phyloP scores from a whole-genome alignment of 2,329 filamentous ascomycete genomes.

The Colletotrichum gloeosporioides region DNA sequence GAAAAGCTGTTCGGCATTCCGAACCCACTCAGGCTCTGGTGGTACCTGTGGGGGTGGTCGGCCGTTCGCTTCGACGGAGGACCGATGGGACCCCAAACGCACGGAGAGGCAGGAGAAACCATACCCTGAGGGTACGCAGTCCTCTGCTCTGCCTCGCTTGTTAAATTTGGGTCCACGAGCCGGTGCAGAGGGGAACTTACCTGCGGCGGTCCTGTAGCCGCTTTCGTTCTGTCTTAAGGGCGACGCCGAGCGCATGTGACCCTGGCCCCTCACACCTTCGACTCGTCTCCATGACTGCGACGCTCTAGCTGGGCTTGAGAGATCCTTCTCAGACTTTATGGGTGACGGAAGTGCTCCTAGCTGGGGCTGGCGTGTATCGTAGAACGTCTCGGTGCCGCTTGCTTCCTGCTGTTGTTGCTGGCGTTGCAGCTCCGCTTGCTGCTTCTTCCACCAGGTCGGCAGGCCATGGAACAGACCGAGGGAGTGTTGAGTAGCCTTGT shows the following conservation, averaged over 20 bases:
- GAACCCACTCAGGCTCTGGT: neutral
- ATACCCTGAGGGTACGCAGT: neutral
- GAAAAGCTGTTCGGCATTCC: neutral
- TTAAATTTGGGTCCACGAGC: neutral
- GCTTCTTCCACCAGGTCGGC: constrained; percentile 66
- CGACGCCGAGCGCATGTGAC: neutral
- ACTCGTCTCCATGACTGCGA: constrained; percentile 11
- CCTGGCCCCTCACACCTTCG: neutral
- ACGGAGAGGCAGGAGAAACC: constrained; percentile 20
- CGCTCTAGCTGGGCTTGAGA: neutral
- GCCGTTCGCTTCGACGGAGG: constrained; percentile 27
- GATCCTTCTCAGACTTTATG: neutral
- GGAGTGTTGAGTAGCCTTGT: constrained; percentile 67
- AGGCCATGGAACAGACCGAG: constrained; percentile 74
- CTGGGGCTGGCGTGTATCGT: neutral
- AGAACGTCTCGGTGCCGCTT: neutral
- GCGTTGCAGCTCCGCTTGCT: constrained; percentile 49
- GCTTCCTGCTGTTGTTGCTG: constrained; percentile 1
- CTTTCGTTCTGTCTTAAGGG: neutral
- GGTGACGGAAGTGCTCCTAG: neutral
- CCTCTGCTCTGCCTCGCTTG: neutral
- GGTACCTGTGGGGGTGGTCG: neutral
- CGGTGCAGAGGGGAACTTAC: neutral
- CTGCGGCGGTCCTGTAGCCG: neutral
- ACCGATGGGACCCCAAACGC: constrained; percentile 33